Base-by-base conservation (phyloP, 2,329 filamentous ascomycete genomes). In the Aspergillus costaricaensis region DNA sequence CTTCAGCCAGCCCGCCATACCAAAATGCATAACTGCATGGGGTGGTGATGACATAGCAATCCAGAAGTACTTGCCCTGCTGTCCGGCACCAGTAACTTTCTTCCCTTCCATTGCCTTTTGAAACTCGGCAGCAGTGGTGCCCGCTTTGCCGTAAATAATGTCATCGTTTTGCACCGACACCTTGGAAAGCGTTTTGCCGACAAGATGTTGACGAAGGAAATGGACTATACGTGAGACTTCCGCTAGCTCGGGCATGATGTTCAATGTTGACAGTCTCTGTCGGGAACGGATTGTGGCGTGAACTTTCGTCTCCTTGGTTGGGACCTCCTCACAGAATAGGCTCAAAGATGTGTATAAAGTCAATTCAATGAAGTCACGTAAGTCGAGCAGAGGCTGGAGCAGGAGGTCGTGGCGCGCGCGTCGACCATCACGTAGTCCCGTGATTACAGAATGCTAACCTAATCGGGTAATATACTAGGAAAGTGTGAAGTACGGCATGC, bases 41-140 rank as follows among this genome's bases (percentile, higher is more conserved):
- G 94, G 93, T 10, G 91, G 85, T 9, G 85, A 83, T 25, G 85
- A 84, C 85, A 91, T 90, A 39, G 91, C 88, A 21, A 98, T 82
- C 82, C 95, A 99, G 75, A 99, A 98, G 73, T 98, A 98, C 83
- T 98, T 99, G 9, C 95, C 95, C 74, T 97, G 95, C 61, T 90
- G 92, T 4, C 90, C 91, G 4, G 90, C 91, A 57, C 83, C 84
- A 43, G 84, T 68, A 32, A 90, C 86, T 71, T 87, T 91, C 70
- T 90, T 94, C 4, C 91, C 92, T 3, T 83, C 83, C 71, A 97
- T 81, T 1, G 89, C 87, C 57, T 86, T 83, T 67, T 91, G 82
- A 64, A 99, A 92, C 30, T 88, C 89, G 0, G 85, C 76, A 0
- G 89, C 91, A 17, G 85, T 91, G 0, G 91, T 96, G 30, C 93